Conservation (phyloP, 306 rosid genomes). For the Cicer cuneatum region DNA sequence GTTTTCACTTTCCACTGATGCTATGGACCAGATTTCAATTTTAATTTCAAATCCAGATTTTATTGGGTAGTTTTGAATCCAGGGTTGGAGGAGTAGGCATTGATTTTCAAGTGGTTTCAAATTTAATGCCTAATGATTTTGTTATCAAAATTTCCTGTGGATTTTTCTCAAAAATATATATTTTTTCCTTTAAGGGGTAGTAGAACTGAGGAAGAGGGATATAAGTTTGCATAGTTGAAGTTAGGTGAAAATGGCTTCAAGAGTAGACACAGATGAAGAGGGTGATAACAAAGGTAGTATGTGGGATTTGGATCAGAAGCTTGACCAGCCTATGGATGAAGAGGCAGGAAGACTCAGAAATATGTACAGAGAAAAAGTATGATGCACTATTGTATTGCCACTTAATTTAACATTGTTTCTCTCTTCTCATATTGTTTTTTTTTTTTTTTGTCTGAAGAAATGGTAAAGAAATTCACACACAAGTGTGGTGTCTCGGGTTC, state of each 20-base stretch:
- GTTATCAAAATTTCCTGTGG: slow-evolving; percentile 32
- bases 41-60: slow-evolving; percentile 43
- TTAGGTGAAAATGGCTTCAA: slow-evolving; percentile 61
- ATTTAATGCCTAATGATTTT: slow-evolving; percentile 43
- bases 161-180: slow-evolving; percentile 36
- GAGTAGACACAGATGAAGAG: slow-evolving; percentile 64
- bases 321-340: slow-evolving; percentile 95
- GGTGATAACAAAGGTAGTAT: slow-evolving; percentile 70
- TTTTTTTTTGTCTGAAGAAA: not conserved
- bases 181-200: slow-evolving; percentile 11
- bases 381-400: slow-evolving; percentile 27
- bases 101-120: slow-evolving; percentile 52
- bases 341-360: slow-evolving; percentile 86
- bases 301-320: slow-evolving; percentile 94
- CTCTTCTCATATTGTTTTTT: not conserved
- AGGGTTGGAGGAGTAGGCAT: slow-evolving; percentile 37
- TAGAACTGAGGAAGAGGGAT: slow-evolving; percentile 37
- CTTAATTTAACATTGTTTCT: slow-evolving; percentile 14
- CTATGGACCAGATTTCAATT: slow-evolving; percentile 33
- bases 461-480: too few species aligned
- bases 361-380: slow-evolving; percentile 94
- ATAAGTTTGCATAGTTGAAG: slow-evolving; percentile 42
- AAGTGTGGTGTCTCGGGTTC: too few species aligned
- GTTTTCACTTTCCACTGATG: slow-evolving; percentile 1
- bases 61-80: slow-evolving; percentile 41